phyloP scores from a whole-genome alignment of 257 asterid species.

The Paraleonurus japonicus region DNA sequence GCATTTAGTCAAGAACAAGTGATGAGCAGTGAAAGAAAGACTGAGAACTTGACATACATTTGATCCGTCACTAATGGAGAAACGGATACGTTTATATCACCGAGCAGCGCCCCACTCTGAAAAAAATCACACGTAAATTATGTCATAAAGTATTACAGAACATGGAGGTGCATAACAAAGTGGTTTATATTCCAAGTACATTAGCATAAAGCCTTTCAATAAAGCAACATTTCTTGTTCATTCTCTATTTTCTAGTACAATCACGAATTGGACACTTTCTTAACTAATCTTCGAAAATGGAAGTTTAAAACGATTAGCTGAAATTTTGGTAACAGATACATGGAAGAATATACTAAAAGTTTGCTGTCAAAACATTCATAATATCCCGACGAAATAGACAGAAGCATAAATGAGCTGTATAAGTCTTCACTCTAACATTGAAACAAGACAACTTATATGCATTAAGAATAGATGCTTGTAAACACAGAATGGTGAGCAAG shows the following conservation, averaged over 20 bases:
- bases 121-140: neutral
- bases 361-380: neutral
- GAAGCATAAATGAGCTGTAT: neutral
- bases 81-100: neutral
- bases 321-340: neutral
- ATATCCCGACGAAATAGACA: neutral
- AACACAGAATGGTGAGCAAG: neutral
- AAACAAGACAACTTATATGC: neutral
- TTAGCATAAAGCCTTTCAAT: neutral
- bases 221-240: too few species aligned
- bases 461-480: neutral
- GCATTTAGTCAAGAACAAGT: neutral
- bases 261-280: neutral
- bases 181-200: too few species aligned
- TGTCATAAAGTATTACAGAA: neutral
- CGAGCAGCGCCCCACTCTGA: neutral
- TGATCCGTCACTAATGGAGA: neutral
- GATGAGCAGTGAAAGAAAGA: neutral
- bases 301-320: neutral
- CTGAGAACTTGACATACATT: neutral
- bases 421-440: neutral
- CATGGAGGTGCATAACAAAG: neutral
- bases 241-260: too few species aligned
- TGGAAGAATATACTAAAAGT: neutral
- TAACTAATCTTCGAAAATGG: neutral